Evolutionary conservation across 2,329 filamentous ascomycete species (phyloP), one percentile per base, ranked within the genome.

Genomic region (Onygenales sp.): DNA sequence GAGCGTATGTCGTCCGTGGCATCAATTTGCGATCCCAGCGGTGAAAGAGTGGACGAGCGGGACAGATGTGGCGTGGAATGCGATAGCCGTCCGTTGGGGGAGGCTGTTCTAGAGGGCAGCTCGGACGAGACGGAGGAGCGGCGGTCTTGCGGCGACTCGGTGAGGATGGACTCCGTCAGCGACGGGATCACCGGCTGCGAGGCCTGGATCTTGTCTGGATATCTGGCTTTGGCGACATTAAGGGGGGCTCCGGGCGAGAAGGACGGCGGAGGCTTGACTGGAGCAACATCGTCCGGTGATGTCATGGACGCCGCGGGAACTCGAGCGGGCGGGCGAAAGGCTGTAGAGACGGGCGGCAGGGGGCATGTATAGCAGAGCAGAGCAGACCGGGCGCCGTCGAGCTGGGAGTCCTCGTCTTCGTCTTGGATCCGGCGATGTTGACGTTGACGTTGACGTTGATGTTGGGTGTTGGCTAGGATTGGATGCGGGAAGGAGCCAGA

Each of bases 221-320:
- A 73, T 66, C 84, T 80, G 59, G 76, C 74, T 72, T 84, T 87
- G 58, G 82, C 78, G 55, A 83, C 69, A 54, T 71, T 68, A 65
- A 79, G 73, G 55, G 84, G 80, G 61, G 82, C 78, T 60, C 84
- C 83, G 65, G 82, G 74, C 64, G 86, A 84, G 69, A 86, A 79
- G 64, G 84, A 80, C 69, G 84, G 82, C 71, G 86, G 80, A 68
- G 84, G 82, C 71, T 85, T 80, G 72, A 81, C 76, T 63, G 81
- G 78, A 65, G 78, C 74, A 74, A 76, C 82, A 82, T 85, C 75
- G 68, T 80, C 75, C 67, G 79, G 74, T 71, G 82, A 78, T 79
- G 83, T 83, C 85, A 88, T 88, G 75, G 78, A 81, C 69, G 67
- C 63, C 66, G 63, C 60, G 57, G 51, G 53, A 33, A 50, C 47